Conservation (phyloP, 176 grass and related monocot genomes). For the Aegilops longissima region DNA sequence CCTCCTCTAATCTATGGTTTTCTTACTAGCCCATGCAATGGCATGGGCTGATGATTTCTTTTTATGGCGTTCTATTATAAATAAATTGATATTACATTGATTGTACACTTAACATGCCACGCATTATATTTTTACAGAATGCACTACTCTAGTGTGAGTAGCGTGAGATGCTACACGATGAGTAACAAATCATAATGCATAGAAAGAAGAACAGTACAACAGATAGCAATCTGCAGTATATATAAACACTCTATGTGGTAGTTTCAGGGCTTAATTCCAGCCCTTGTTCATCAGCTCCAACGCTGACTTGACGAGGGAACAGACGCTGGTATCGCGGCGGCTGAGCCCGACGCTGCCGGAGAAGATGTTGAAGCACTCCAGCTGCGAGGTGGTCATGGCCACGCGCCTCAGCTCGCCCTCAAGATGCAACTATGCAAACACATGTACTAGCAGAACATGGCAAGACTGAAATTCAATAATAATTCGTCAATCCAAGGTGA, state of each 20-base stretch:
- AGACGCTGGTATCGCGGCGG: slow-evolving; percentile 36
- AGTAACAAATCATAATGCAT: neutral
- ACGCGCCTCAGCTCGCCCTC: slow-evolving; percentile 42
- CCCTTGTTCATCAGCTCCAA: slow-evolving; percentile 36
- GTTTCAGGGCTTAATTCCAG: neutral
- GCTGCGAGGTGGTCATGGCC: slow-evolving; percentile 54
- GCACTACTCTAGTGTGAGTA: neutral
- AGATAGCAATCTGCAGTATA: neutral
- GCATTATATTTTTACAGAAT: neutral
- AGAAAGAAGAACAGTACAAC: neutral
- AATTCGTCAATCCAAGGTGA: too few species aligned
- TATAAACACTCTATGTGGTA: neutral
- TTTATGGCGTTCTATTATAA: too few species aligned
- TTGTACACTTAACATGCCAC: neutral
- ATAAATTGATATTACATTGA: too few species aligned
- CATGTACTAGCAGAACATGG: too few species aligned
- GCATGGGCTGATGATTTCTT: too few species aligned
- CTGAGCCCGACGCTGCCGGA: slow-evolving; percentile 77
- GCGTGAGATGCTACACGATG: neutral
- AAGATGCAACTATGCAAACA: too few species aligned
- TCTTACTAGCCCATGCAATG: too few species aligned
- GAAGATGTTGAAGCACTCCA: slow-evolving; percentile 85
- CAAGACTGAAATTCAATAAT: too few species aligned
- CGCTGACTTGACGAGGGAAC: slow-evolving; percentile 43
- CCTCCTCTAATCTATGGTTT: too few species aligned